Evolutionary conservation across 2,329 filamentous ascomycete genomes (phyloP).

Genomic region (Macrophomina phaseolina): DNA sequence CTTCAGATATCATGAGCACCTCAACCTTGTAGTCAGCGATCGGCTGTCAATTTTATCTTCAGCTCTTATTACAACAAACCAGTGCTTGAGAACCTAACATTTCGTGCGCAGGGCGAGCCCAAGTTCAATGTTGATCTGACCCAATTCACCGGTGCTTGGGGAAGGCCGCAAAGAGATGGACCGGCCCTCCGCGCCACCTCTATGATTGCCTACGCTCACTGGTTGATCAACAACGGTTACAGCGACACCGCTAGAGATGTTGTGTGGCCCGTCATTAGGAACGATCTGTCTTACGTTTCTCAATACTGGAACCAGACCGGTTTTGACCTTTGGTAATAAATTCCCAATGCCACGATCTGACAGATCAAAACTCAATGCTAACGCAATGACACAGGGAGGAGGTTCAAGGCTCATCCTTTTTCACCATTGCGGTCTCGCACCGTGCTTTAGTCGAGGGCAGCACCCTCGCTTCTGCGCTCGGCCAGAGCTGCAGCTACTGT

Average conservation of each 20-base stretch:
- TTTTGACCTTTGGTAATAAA: constrained; percentile 49
- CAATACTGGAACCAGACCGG: constrained; percentile 52
- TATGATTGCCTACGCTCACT: constrained; percentile 48
- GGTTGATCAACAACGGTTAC: constrained; percentile 36
- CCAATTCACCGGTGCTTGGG: constrained; percentile 47
- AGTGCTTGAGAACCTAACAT: background rate
- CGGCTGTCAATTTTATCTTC: too few species aligned
- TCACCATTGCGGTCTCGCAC: constrained; percentile 47
- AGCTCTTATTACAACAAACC: too few species aligned
- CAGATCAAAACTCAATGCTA: background rate
- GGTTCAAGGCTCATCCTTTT: constrained; percentile 50
- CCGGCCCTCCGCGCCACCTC: constrained; percentile 51
- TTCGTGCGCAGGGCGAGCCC: constrained; percentile 44
- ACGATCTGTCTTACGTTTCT: constrained; percentile 52
- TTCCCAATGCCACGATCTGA: background rate
- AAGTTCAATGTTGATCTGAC: constrained; percentile 49
- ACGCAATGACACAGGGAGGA: constrained; percentile 39
- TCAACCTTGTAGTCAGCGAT: too few species aligned
- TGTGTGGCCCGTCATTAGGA: constrained; percentile 50
- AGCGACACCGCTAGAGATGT: constrained; percentile 43
- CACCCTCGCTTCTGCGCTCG: constrained; percentile 42
- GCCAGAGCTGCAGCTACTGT: constrained; percentile 46
- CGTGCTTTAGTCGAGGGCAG: constrained; percentile 45
- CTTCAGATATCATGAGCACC: too few species aligned
- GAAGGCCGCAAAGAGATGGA: constrained; percentile 52